phyloP scores from a whole-genome alignment of 2,329 filamentous ascomycete genomes.

The Talaromyces funiculosus region DNA sequence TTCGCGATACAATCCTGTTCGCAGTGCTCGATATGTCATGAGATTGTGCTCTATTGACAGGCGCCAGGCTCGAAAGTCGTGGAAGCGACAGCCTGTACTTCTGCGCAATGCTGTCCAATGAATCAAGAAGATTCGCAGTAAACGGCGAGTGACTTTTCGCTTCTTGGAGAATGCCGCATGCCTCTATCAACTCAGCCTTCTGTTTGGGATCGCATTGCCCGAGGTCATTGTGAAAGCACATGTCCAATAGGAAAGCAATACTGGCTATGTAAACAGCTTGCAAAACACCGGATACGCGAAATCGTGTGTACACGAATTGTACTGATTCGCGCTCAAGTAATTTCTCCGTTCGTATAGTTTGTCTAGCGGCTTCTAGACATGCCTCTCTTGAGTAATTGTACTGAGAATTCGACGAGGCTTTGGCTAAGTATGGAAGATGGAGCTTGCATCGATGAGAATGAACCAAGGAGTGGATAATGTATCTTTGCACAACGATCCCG shows the following conservation, averaged over 20 bases:
- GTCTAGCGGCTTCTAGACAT: conserved; percentile 30
- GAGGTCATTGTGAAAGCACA: conserved; percentile 28
- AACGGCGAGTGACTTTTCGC: conserved; percentile 26
- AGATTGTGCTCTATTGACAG: neutral
- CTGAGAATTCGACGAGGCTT: conserved; percentile 22
- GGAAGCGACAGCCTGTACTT: conserved; percentile 17
- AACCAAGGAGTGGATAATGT: conserved; percentile 31
- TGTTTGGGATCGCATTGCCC: conserved; percentile 23
- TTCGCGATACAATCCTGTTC: too few relatives aligned
- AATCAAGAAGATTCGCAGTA: conserved; percentile 27
- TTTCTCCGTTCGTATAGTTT: conserved; percentile 25
- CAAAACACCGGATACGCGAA: conserved; percentile 26
- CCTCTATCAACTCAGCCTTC: conserved; percentile 27
- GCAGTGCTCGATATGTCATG: neutral
- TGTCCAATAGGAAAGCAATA: conserved; percentile 36
- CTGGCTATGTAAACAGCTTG: conserved; percentile 35
- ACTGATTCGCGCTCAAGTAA: conserved; percentile 18
- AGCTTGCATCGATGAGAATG: conserved; percentile 34
- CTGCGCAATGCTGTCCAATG: conserved; percentile 26
- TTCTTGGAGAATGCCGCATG: conserved; percentile 30
- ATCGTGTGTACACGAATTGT: conserved; percentile 21
- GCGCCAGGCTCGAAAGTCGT: neutral
- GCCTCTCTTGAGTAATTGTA: conserved; percentile 31
- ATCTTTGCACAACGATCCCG: conserved; percentile 27
- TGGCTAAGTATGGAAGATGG: conserved; percentile 34